phyloP scores from a whole-genome alignment of 352 stramenopile genomes.

The Globisporangium emineosum region DNA sequence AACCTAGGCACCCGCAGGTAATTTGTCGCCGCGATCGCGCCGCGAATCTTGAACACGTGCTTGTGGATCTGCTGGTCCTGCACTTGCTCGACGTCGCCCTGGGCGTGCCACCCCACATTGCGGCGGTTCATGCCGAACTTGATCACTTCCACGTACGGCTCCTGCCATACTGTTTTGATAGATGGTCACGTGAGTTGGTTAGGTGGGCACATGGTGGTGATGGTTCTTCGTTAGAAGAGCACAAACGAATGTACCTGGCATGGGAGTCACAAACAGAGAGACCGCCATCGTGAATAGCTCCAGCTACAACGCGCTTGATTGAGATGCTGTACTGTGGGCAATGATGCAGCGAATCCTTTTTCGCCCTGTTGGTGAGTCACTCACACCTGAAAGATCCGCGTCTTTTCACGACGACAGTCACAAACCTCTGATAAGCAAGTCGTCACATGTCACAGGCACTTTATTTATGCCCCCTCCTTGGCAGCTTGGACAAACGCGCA shows the following conservation, averaged over 20 bases:
- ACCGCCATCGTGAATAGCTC: slow-evolving; percentile 8
- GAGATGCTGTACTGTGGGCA: background rate
- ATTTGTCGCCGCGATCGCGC: slow-evolving; percentile 68
- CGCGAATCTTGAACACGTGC: slow-evolving; percentile 74
- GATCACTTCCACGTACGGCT: slow-evolving; percentile 85
- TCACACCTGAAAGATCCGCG: slow-evolving; percentile 3
- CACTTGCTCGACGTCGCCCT: slow-evolving; percentile 67
- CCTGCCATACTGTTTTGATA: slow-evolving; percentile 64
- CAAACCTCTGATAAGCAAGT: background rate
- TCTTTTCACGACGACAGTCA: slow-evolving; percentile 3
- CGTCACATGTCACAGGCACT: slow-evolving; percentile 13
- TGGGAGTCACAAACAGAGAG: slow-evolving; percentile 24
- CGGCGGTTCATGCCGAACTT: slow-evolving; percentile 65
- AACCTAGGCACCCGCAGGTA: slow-evolving; percentile 67
- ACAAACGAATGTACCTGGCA: slow-evolving; percentile 25
- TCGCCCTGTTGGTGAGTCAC: background rate
- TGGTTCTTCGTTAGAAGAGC: background rate
- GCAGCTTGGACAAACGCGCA: background rate
- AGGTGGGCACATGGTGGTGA: background rate
- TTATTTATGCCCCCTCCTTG: slow-evolving; percentile 9
- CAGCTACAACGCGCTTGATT: background rate
- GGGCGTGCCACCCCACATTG: slow-evolving; percentile 46
- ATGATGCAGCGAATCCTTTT: background rate
- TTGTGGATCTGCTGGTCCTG: slow-evolving; percentile 70
- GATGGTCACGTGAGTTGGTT: background rate